These are phyloP conservation scores for Carex cristatella DNA, from an alignment of 176 grass and related monocot species.

Conservation along the genomic window DNA sequence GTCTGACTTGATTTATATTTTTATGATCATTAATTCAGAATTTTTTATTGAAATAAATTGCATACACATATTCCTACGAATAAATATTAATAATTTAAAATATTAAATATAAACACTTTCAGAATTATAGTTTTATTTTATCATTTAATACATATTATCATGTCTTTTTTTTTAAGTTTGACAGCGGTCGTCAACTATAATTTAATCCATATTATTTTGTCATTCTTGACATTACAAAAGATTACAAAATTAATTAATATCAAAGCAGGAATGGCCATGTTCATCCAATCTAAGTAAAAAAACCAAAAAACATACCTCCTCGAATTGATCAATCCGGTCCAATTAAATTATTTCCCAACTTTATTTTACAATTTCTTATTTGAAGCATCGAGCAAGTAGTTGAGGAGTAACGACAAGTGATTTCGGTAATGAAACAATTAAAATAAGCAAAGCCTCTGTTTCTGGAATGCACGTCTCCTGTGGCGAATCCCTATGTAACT, in stretches of 20 bases:
- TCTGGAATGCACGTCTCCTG: neutral
- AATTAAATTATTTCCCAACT: neutral
- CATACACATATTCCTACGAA: too few relatives aligned
- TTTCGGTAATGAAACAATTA: neutral
- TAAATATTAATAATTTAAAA: too few relatives aligned
- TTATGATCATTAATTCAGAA: too few relatives aligned
- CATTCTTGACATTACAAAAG: too few relatives aligned
- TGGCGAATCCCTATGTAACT: neutral
- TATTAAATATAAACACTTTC: too few relatives aligned
- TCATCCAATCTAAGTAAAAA: neutral
- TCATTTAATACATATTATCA: too few relatives aligned
- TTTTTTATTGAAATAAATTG: too few relatives aligned
- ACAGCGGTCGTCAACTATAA: too few relatives aligned
- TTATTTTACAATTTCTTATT: neutral
- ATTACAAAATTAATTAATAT: neutral
- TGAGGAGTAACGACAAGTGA: neutral
- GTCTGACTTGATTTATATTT: too few relatives aligned
- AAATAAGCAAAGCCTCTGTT: constrained; percentile 4
- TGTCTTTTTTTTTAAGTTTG: too few relatives aligned
- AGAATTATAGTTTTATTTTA: too few relatives aligned
- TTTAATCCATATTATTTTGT: too few relatives aligned
- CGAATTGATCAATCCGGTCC: neutral
- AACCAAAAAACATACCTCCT: neutral
- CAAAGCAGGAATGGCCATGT: neutral
- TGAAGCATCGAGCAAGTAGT: neutral